Conservation (phyloP, 106 monocot species). For the Dendrobium chrysotoxum region DNA sequence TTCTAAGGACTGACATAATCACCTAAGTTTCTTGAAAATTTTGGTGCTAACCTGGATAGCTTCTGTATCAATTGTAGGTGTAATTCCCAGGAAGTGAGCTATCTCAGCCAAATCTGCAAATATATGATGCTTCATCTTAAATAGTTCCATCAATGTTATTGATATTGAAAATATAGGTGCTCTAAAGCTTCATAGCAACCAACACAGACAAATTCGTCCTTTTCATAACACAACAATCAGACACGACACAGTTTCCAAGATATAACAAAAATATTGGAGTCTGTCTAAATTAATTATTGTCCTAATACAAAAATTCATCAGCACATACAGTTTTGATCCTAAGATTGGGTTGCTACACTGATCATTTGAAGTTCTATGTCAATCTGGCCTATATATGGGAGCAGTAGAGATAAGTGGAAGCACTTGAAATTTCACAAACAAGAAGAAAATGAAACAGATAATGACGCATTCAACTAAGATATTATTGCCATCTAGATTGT, state of each 20-base stretch:
- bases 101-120: slow-evolving; percentile 95
- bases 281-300: neutral
- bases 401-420: neutral
- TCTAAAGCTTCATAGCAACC: neutral
- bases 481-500: neutral
- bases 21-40: neutral
- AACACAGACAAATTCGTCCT: neutral
- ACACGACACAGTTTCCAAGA: neutral
- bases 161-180: neutral
- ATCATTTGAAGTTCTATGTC: neutral
- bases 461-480: neutral
- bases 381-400: neutral
- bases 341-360: neutral
- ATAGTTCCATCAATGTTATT: neutral
- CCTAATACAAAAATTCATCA: neutral
- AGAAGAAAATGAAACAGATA: neutral
- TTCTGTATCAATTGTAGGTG: slow-evolving; percentile 73
- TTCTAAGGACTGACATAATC: neutral
- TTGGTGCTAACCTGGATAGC: slow-evolving; percentile 70
- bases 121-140: neutral
- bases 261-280: neutral
- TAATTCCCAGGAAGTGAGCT: slow-evolving; percentile 84
- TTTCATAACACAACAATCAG: neutral
- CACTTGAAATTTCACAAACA: neutral
- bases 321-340: neutral